Evolutionary conservation across 768 basidiomycete genomes (phyloP).

Genomic region (Boletus reticuloceps): DNA sequence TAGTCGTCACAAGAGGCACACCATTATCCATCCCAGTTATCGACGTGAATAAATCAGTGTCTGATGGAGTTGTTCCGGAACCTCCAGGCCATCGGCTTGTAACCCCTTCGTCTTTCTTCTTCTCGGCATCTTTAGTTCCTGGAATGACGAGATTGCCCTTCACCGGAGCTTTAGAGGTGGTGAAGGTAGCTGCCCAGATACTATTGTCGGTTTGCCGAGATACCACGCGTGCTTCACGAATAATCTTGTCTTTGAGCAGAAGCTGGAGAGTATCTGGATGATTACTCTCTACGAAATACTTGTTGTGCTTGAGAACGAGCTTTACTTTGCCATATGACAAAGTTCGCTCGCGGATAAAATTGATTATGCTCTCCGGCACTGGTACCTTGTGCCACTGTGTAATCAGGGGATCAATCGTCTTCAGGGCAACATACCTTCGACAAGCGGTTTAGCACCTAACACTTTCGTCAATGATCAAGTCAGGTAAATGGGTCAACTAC

Average conservation of each 20-base stretch:
- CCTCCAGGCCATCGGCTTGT: constrained; percentile 30
- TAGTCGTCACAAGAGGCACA: constrained; percentile 32
- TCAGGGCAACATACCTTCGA: constrained; percentile 51
- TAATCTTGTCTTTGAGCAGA: constrained; percentile 81
- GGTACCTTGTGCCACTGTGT: constrained; percentile 61
- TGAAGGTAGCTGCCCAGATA: constrained; percentile 73
- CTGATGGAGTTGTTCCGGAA: constrained; percentile 37
- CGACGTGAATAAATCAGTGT: constrained; percentile 86
- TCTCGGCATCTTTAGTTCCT: constrained; percentile 73
- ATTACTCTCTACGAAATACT: constrained; percentile 94
- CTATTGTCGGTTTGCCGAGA: constrained; percentile 68
- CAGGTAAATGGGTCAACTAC: constrained; percentile 13
- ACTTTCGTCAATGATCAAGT: constrained; percentile 33
- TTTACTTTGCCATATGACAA: constrained; percentile 98
- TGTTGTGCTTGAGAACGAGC: constrained; percentile 96
- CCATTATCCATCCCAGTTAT: constrained; percentile 94
- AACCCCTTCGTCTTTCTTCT: constrained; percentile 62
- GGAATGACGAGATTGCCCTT: constrained; percentile 84
- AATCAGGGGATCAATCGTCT: background rate
- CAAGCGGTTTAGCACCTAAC: constrained; percentile 73
- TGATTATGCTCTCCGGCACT: constrained; percentile 81
- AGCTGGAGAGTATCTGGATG: constrained; percentile 91
- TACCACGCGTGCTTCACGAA: constrained; percentile 79
- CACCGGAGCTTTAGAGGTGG: constrained; percentile 77
- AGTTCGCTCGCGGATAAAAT: constrained; percentile 90